Evolutionary conservation across 257 asterid genomes (phyloP).

Genomic region (Knoxia roxburghii): DNA sequence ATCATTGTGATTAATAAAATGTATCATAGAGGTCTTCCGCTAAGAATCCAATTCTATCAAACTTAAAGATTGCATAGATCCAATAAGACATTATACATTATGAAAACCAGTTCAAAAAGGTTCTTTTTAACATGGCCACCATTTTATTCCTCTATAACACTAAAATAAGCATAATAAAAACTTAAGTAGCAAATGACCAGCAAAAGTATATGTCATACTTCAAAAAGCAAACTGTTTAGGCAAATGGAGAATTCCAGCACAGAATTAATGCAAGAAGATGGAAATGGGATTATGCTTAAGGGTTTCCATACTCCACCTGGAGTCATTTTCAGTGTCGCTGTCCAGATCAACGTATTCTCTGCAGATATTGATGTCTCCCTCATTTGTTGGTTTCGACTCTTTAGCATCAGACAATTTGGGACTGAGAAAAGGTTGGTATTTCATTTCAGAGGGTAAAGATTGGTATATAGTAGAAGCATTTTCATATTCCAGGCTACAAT

Average conservation of each 20-base stretch:
- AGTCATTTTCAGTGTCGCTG: conserved; percentile 40
- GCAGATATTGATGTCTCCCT: conserved; percentile 25
- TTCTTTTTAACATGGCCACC: neutral
- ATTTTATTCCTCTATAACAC: neutral
- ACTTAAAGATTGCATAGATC: neutral
- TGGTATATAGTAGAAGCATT: conserved; percentile 26
- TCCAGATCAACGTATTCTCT: conserved; percentile 49
- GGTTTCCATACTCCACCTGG: conserved; percentile 43
- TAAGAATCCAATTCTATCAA: neutral
- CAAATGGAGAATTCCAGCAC: neutral
- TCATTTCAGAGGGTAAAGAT: conserved; percentile 27
- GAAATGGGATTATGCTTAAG: conserved; percentile 6
- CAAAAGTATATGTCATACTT: neutral
- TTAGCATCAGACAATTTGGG: conserved; percentile 25
- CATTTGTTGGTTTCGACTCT: conserved; percentile 24
- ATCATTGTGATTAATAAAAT: neutral
- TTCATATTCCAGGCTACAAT: conserved; percentile 25
- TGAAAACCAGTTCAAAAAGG: neutral
- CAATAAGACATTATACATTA: neutral
- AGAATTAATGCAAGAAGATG: too few species aligned
- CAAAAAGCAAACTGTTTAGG: neutral
- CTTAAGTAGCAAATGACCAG: neutral
- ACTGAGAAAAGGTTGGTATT: conserved; percentile 21
- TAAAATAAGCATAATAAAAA: neutral
- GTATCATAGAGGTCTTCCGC: neutral